Evolutionary conservation across 306 rosid species (phyloP), one percentile per base, ranked within the genome.

Genomic region (Pueraria montana): DNA sequence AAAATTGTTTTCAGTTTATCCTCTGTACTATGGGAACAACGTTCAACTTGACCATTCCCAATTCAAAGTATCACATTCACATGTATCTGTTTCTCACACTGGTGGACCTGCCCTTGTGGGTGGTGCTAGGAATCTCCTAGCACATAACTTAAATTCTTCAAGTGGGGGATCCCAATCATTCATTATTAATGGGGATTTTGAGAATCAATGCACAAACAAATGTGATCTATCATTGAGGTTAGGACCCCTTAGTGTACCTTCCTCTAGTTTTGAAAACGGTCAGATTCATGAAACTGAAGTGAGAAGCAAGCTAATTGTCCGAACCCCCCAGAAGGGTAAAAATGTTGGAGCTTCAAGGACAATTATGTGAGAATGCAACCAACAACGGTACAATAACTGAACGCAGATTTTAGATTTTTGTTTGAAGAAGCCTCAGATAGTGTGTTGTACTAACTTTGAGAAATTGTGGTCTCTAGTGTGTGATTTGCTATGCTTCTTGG

Each of bases 211-310:
- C 78, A 38, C 77, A 0, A 62, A 76, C 70, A 76, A 56, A 2
- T 93, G 93, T 85, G 97, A 93, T 89, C 87, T 93, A 63, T 91
- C 97, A 4, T 26, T 93, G 87, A 88, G 92, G 62, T 68, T 91
- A 77, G 95, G 94, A 8, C 90, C 90, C 46, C 23, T 84, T 23
- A 74, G 77, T 38, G 45, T 80, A 45, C 79, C 84, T n/a, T 26
- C 77, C 69, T 69, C 80, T 5, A 69, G 80, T 18, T 48, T 63
- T n/a, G 86, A 74, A 55, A 83, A 65, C 45, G 78, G 23, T 40
- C 79, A 65, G 24, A 20, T 74, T 65, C 62, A 18, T 42, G 82
- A 53, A 36, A 77, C 68, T 76, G 77, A 80, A 82, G 81, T 80
- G 46, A 73, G 74, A 52, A 69, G 55, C 69, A 81, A 74, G 75